Conservation (phyloP, 1,284 basidiomycete genomes). For the Trichosporon coremiiforme region DNA sequence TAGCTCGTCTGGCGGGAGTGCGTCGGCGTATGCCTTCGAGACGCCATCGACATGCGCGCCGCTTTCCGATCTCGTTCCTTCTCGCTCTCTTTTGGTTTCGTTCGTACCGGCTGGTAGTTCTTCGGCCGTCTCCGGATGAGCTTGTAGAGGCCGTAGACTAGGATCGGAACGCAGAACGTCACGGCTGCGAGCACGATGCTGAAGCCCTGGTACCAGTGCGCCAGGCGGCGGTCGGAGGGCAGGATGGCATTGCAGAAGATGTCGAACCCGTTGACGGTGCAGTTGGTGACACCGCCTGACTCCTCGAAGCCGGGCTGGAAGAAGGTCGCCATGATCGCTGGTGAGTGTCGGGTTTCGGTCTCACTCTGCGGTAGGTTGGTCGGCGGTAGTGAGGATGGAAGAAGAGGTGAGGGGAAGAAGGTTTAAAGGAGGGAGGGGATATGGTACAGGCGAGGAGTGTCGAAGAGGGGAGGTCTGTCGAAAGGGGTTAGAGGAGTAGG, state of each 20-base stretch:
- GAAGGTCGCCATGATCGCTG: conserved; percentile 23
- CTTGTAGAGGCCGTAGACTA: conserved; percentile 14
- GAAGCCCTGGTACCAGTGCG: conserved; percentile 23
- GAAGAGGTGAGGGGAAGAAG: neutral
- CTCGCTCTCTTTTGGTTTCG: conserved; percentile 8
- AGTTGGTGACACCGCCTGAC: neutral
- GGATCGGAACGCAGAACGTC: neutral
- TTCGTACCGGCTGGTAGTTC: neutral
- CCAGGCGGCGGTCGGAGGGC: conserved; percentile 8
- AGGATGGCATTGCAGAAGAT: conserved; percentile 24
- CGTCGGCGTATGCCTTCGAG: neutral
- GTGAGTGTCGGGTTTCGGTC: neutral
- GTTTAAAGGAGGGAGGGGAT: conserved; percentile 5
- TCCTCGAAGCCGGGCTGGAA: conserved; percentile 25
- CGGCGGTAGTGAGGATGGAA: neutral
- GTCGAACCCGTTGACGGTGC: conserved; percentile 14
- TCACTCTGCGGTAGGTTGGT: neutral
- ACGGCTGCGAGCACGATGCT: conserved; percentile 5
- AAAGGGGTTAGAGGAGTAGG: neutral
- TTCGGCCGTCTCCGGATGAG: neutral
- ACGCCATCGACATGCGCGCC: neutral
- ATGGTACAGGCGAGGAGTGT: conserved; percentile 1
- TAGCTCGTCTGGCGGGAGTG: neutral
- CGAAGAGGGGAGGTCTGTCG: neutral
- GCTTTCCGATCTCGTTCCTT: conserved; percentile 7